phyloP scores from a whole-genome alignment of 2,329 filamentous ascomycete genomes.

The Sporothrix pseudoabietina region DNA sequence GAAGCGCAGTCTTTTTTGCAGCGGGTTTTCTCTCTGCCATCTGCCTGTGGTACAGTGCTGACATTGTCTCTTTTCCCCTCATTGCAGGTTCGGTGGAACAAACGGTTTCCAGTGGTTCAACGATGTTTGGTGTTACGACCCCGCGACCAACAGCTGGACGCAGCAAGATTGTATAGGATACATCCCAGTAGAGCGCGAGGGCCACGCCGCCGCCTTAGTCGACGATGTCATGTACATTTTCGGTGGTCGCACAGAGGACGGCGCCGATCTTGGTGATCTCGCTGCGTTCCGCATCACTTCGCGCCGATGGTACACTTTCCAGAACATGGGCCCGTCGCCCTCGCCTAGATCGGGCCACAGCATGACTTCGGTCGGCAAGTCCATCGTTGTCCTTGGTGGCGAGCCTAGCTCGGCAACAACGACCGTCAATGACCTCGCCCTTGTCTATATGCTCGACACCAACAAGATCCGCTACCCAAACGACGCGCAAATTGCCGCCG shows the following conservation, averaged over 20 bases:
- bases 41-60: background rate
- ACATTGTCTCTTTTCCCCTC: background rate
- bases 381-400: constrained; percentile 87
- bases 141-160: constrained; percentile 77
- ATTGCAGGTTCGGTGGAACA: constrained; percentile 84
- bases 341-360: constrained; percentile 93
- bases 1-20: background rate
- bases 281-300: constrained; percentile 76
- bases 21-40: too few species aligned
- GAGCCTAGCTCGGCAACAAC: constrained; percentile 87
- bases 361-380: constrained; percentile 94
- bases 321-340: constrained; percentile 97
- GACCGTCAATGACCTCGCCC: constrained; percentile 79
- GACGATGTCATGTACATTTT: constrained; percentile 99
- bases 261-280: constrained; percentile 86
- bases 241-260: constrained; percentile 91
- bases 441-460: constrained; percentile 91
- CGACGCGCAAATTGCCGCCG: constrained; percentile 56
- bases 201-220: constrained; percentile 88
- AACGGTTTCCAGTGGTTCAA: constrained; percentile 98
- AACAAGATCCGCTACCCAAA: constrained; percentile 95
- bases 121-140: constrained; percentile 96
- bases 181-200: constrained; percentile 90
- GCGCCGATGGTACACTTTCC: constrained; percentile 96
- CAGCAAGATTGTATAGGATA: constrained; percentile 96